Evolutionary conservation across 2,329 filamentous ascomycete species (phyloP).

Genomic region (Calonectria pauciramosa): DNA sequence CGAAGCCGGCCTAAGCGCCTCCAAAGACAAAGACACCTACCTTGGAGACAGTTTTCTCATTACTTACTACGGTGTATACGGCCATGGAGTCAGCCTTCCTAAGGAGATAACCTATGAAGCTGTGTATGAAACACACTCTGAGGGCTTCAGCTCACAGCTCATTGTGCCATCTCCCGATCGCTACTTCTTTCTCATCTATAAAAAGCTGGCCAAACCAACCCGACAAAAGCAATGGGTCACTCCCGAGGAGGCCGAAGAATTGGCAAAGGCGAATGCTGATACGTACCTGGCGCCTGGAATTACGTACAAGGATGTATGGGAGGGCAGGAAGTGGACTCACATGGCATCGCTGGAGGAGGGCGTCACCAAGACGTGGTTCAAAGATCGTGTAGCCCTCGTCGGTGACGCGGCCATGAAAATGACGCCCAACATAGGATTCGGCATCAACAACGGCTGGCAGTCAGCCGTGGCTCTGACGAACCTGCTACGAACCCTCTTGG

Average conservation of each 20-base stretch:
- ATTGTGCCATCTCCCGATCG: background rate
- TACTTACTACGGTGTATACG: background rate
- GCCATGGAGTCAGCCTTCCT: background rate
- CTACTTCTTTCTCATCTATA: background rate
- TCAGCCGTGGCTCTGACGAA: background rate
- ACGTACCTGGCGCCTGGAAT: background rate
- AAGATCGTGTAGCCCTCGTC: conserved; percentile 32
- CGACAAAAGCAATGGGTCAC: background rate
- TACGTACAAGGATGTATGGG: background rate
- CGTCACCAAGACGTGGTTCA: conserved; percentile 29
- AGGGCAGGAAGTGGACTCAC: background rate
- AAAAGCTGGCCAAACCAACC: background rate
- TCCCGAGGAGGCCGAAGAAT: background rate
- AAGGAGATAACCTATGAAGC: background rate
- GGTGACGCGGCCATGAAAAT: conserved; percentile 39
- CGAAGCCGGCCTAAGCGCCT: background rate
- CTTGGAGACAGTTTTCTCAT: background rate
- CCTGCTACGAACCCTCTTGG: background rate
- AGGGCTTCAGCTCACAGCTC: background rate
- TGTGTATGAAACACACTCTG: background rate
- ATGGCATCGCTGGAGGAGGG: conserved; percentile 33
- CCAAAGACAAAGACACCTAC: background rate
- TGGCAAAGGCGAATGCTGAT: background rate
- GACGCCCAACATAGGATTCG: conserved; percentile 36
- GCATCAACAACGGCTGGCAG: conserved; percentile 33